Evolutionary conservation across 768 basidiomycete genomes (phyloP), one percentile per base, ranked within the genome.

Genomic region (Suillus weaverae): DNA sequence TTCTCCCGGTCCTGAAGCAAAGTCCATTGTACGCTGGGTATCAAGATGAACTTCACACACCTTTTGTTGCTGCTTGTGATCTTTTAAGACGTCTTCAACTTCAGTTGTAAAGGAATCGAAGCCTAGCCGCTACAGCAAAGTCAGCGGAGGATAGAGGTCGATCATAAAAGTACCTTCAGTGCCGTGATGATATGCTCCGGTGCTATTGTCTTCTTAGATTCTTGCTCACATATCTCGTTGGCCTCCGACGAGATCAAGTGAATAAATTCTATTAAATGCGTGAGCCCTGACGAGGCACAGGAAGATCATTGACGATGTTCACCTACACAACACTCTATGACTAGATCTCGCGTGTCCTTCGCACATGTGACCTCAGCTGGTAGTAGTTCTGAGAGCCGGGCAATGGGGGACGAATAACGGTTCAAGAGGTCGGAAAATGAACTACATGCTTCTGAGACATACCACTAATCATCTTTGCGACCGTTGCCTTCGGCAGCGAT

Each of bases 311-410:
- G 60, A 44, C 65, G 62, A 66, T 81, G 84, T 90, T 90, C 82
- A 97, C 97, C 97, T 86, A 99, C 94, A 87, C 97, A 98, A 72
- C 96, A 99, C 80, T 98, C 95, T 77, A 96, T 95, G 48, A 99
- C 90, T 68, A 99, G 79, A 82, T 99, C 97, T 70, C 95, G 90
- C 67, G 97, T 97, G 72, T 99, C 97, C 79, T 98, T 99, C 32
- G 95, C 87, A 73, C 95, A 98, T 36, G 87, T 82, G 14, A 97
- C 84, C 71, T 97, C 96, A 69, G 78, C 85, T 30, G 97, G 95
- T 18, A 99, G 85, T 67, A 98, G 79, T 72, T 99, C 97, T 99
- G 75, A 38, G 64, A 55, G 20, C 43, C 44, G 16, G 54, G 44
- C n/a, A 30, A 44, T 43, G 64, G 51, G 59, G 51, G 57, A 39